Percentiles rank a stretch among this genome's conserved stretches.
Conservation (phyloP, 371 early-diverging fungal genomes). For the Mortierella sp. region DNA sequence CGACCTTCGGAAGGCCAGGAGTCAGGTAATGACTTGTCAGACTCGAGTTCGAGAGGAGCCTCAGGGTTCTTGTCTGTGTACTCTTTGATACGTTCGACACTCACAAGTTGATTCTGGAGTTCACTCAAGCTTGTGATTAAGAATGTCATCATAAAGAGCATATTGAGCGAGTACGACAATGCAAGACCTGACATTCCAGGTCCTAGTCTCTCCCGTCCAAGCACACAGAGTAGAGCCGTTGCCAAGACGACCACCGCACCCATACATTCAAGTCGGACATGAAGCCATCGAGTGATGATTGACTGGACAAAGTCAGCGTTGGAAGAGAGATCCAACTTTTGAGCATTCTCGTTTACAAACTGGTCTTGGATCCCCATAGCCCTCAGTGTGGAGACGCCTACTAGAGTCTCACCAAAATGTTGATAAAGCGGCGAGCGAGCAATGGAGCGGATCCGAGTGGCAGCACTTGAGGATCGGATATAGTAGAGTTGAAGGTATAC, state of each 20-base stretch:
- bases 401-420: conserved; percentile 80
- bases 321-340: conserved; percentile 80
- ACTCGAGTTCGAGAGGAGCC: conserved; percentile 63
- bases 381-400: conserved; percentile 82
- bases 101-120: conserved; percentile 75
- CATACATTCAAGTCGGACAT: conserved; percentile 84
- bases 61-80: conserved; percentile 58
- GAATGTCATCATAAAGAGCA: conserved; percentile 83
- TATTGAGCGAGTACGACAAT: conserved; percentile 80
- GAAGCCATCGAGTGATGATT: conserved; percentile 88
- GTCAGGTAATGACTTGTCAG: conserved; percentile 47
- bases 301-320: conserved; percentile 83
- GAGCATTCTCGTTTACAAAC: conserved; percentile 79
- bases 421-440: conserved; percentile 86
- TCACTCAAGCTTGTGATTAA: conserved; percentile 72
- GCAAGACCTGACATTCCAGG: conserved; percentile 77
- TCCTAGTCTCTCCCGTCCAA: conserved; percentile 41
- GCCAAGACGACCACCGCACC: too few relatives aligned
- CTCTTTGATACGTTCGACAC: conserved; percentile 87
- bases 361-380: conserved; percentile 76
- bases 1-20: conserved; percentile 76
- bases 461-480: conserved; percentile 72
- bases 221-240: not conserved
- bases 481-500: conserved; percentile 72
- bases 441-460: conserved; percentile 82